Conservation (phyloP, 768 basidiomycete species). For the Suillus alpinus region DNA sequence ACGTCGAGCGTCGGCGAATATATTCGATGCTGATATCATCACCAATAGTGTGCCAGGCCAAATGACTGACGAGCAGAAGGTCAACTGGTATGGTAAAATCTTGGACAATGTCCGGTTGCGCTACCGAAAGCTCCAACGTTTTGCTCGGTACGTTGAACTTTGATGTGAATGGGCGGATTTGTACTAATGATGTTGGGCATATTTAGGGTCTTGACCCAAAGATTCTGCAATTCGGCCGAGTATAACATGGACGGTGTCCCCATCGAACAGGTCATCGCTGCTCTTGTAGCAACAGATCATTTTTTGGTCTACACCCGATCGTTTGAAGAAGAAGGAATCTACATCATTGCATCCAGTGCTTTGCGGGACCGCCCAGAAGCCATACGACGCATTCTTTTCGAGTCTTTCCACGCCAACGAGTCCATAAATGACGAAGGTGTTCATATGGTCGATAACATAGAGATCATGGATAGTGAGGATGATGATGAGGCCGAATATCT, state of each 20-base stretch:
- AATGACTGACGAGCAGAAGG: slow-evolving; percentile 82
- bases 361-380: slow-evolving; percentile 74
- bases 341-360: slow-evolving; percentile 79
- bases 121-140: slow-evolving; percentile 91
- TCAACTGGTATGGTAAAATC: slow-evolving; percentile 89
- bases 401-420: slow-evolving; percentile 81
- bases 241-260: slow-evolving; percentile 75
- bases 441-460: slow-evolving; percentile 37
- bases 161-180: background rate
- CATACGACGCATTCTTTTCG: slow-evolving; percentile 76
- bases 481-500: slow-evolving; percentile 71
- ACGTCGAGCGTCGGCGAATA: slow-evolving; percentile 28
- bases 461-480: slow-evolving; percentile 46
- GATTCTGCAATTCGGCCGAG: slow-evolving; percentile 92
- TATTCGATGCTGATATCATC: slow-evolving; percentile 35
- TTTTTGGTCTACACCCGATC: slow-evolving; percentile 88
- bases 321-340: slow-evolving; percentile 88
- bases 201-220: slow-evolving; percentile 66
- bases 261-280: slow-evolving; percentile 75
- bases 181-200: slow-evolving; percentile 8
- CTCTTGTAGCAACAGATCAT: slow-evolving; percentile 81
- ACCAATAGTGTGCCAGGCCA: slow-evolving; percentile 34
- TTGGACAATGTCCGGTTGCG: slow-evolving; percentile 89
- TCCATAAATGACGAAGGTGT: slow-evolving; percentile 52
- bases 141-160: slow-evolving; percentile 60